Conservation (phyloP, 768 basidiomycete species). For the Rickenella mellea region DNA sequence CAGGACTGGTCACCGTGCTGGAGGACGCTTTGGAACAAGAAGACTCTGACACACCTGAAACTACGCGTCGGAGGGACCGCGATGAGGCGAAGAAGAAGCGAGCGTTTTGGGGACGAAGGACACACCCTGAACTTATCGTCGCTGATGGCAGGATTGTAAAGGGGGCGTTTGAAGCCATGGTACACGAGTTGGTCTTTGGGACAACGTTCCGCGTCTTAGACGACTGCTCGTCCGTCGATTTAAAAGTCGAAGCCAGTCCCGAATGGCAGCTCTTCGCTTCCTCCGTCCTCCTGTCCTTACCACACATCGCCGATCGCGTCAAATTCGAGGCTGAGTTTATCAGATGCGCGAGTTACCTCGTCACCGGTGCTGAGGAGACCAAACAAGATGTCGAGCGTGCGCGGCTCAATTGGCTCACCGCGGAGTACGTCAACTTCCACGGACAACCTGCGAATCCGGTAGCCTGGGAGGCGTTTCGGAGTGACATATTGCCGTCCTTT, state of each 20-base stretch:
- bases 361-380: slow-evolving; percentile 42
- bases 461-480: slow-evolving; percentile 52
- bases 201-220: slow-evolving; percentile 42
- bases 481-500: slow-evolving; percentile 39
- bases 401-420: slow-evolving; percentile 56
- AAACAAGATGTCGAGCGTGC: slow-evolving; percentile 25
- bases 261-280: slow-evolving; percentile 59
- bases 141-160: slow-evolving; percentile 37
- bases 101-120: slow-evolving; percentile 68
- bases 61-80: not conserved
- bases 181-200: slow-evolving; percentile 75
- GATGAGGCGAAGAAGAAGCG: slow-evolving; percentile 42
- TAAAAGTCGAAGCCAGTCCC: slow-evolving; percentile 15
- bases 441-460: slow-evolving; percentile 38
- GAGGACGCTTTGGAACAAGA: slow-evolving; percentile 38
- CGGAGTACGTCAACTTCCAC: slow-evolving; percentile 54
- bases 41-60: slow-evolving; percentile 15
- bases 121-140: slow-evolving; percentile 61
- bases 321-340: slow-evolving; percentile 65
- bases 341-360: slow-evolving; percentile 55
- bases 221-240: slow-evolving; percentile 7
- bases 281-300: slow-evolving; percentile 51
- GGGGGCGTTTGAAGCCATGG: slow-evolving; percentile 69
- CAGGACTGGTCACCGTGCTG: slow-evolving; percentile 44
- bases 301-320: slow-evolving; percentile 39